Conservation (phyloP, 768 basidiomycete genomes). For the Tricholoma hemisulphureum region DNA sequence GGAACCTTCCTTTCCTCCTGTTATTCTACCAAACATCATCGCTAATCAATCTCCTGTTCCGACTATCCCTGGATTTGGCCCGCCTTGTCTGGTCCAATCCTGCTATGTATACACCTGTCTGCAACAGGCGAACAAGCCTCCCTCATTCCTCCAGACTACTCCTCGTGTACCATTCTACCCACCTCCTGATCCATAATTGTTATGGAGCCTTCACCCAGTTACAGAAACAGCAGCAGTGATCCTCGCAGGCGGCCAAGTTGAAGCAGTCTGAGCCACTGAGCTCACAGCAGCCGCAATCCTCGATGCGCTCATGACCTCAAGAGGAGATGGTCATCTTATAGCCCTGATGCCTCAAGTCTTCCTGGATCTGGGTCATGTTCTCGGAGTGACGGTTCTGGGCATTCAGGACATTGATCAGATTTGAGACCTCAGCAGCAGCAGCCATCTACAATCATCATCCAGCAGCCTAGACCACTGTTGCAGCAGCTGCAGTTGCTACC, state of each 20-base stretch:
- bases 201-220: conserved; percentile 3
- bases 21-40: conserved; percentile 7
- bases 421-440: background rate
- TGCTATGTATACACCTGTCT: conserved; percentile 5
- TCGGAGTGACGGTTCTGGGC: background rate
- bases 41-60: conserved; percentile 12
- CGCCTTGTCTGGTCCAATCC: conserved; percentile 17
- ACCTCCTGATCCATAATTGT: conserved; percentile 8
- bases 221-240: conserved; percentile 1
- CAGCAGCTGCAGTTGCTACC: background rate
- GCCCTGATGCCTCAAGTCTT: background rate
- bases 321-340: background rate
- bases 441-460: conserved; percentile 2
- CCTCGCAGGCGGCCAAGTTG: background rate
- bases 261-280: conserved; percentile 3
- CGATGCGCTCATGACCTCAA: conserved; percentile 11
- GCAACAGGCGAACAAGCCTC: background rate
- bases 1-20: conserved; percentile 4
- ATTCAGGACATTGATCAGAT: background rate
- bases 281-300: conserved; percentile 17
- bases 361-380: background rate
- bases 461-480: background rate
- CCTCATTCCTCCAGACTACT: conserved; percentile 24
- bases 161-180: conserved; percentile 1
- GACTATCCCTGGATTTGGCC: conserved; percentile 15